These are phyloP conservation scores for Kurtzmaniella natalensis DNA, from an alignment of 1,139 yeast genomes.

Conservation along the genomic window DNA sequence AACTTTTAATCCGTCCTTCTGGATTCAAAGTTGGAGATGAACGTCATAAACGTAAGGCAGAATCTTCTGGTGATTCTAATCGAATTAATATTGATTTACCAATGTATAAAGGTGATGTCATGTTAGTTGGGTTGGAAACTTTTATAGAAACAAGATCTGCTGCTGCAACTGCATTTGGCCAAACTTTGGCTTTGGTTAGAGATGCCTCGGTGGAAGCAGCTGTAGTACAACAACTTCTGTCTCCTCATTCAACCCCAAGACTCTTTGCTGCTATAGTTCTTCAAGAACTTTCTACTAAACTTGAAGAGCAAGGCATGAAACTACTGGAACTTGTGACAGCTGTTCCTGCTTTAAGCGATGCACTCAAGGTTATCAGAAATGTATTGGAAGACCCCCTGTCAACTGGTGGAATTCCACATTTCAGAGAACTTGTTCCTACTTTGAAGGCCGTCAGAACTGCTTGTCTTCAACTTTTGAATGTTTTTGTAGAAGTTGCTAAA, in stretches of 20 bases:
- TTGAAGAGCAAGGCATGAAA: constrained; percentile 16
- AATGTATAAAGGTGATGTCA: constrained; percentile 85
- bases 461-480: constrained; percentile 75
- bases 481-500: constrained; percentile 73
- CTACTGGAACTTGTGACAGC: constrained; percentile 11
- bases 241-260: constrained; percentile 79
- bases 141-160: constrained; percentile 73
- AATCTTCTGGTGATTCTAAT: constrained; percentile 42
- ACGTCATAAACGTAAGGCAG: constrained; percentile 35
- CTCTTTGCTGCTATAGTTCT: constrained; percentile 64
- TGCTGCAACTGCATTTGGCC: constrained; percentile 76
- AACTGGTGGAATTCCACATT: constrained; percentile 40
- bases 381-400: constrained; percentile 8
- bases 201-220: constrained; percentile 31
- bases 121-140: constrained; percentile 72
- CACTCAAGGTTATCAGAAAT: neutral
- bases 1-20: constrained; percentile 74
- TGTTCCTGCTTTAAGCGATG: neutral
- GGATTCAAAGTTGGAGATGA: constrained; percentile 48
- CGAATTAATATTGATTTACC: constrained; percentile 89
- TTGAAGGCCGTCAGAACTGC: constrained; percentile 82
- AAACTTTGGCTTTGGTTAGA: constrained; percentile 53
- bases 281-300: constrained; percentile 61
- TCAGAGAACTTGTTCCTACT: constrained; percentile 83
- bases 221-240: constrained; percentile 39